Percentiles rank a stretch among this genome's conserved stretches.
Evolutionary conservation across 225 moss, liverwort and hornwort genomes (phyloP).

Genomic region (Bryum argenteum): DNA sequence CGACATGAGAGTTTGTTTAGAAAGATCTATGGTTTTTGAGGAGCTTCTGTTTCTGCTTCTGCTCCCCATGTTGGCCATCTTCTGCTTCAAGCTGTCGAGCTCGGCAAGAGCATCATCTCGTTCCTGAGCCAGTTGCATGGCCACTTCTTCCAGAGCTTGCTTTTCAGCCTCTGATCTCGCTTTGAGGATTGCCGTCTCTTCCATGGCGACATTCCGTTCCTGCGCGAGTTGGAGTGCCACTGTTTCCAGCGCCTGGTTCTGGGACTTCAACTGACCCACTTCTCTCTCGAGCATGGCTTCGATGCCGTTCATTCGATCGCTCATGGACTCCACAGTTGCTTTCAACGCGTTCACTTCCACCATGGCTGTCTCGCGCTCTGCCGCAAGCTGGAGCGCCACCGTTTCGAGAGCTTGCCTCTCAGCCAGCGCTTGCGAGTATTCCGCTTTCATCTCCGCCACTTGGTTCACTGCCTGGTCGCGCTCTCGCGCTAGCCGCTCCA

Average conservation of each 20-base stretch:
- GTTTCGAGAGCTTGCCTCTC: constrained; percentile 82
- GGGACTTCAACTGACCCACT: constrained; percentile 65
- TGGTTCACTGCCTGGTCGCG: constrained; percentile 71
- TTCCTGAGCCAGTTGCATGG: constrained; percentile 66
- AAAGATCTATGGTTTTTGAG: constrained; percentile 29
- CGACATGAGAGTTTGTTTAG: constrained; percentile 42
- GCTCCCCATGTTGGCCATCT: constrained; percentile 34
- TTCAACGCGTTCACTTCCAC: constrained; percentile 76
- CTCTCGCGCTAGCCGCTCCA: constrained; percentile 67
- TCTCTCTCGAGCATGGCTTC: constrained; percentile 79
- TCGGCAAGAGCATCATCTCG: constrained; percentile 70
- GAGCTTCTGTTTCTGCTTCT: constrained; percentile 38
- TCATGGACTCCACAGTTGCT: constrained; percentile 72
- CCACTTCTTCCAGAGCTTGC: constrained; percentile 71
- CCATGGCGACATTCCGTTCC: constrained; percentile 69
- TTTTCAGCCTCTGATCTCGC: constrained; percentile 47
- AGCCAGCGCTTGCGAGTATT: constrained; percentile 44
- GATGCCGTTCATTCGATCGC: constrained; percentile 65
- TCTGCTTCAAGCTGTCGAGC: constrained; percentile 63
- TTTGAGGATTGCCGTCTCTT: constrained; percentile 49
- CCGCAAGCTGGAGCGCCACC: constrained; percentile 82
- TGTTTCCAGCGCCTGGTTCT: constrained; percentile 87
- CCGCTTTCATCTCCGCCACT: constrained; percentile 65
- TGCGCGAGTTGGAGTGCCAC: constrained; percentile 85
- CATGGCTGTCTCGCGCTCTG: constrained; percentile 77